These are phyloP conservation scores for Colletotrichum spinosum DNA, from an alignment of 2,329 filamentous ascomycete species.

Conservation along the genomic window DNA sequence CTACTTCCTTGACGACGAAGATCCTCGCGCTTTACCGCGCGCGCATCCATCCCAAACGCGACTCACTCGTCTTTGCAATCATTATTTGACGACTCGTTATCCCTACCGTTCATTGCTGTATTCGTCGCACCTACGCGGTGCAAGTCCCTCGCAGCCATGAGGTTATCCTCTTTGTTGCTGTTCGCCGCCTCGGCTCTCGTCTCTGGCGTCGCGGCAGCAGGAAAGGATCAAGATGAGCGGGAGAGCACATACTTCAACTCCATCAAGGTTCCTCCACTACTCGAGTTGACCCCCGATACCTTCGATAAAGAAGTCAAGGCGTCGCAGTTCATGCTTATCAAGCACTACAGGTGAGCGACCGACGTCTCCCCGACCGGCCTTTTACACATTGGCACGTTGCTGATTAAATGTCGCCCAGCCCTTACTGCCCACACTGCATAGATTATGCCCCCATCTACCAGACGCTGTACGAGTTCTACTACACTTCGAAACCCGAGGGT, in stretches of 20 bases:
- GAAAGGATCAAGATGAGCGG: conserved; percentile 49
- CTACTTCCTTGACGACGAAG: conserved; percentile 16
- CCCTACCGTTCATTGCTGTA: not conserved
- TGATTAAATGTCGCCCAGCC: conserved; percentile 51
- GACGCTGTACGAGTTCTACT: conserved; percentile 94
- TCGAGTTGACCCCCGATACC: conserved; percentile 68
- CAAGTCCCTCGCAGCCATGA: conserved; percentile 51
- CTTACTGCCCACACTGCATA: conserved; percentile 78
- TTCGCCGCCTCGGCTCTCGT: conserved; percentile 59
- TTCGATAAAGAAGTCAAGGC: conserved; percentile 68
- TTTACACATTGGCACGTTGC: conserved; percentile 12
- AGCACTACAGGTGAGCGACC: conserved; percentile 73
- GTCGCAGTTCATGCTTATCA: conserved; percentile 65
- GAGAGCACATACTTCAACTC: conserved; percentile 72
- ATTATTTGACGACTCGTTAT: too few relatives aligned
- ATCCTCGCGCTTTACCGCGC: conserved; percentile 17
- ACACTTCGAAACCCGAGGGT: conserved; percentile 80
- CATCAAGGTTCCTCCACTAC: conserved; percentile 73
- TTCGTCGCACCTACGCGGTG: conserved; percentile 28
- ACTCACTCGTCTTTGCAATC: too few relatives aligned
- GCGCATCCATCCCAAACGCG: not conserved
- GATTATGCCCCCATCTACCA: conserved; percentile 87
- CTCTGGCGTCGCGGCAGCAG: conserved; percentile 53
- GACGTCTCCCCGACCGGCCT: not conserved
- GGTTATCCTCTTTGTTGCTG: conserved; percentile 57